phyloP scores from a whole-genome alignment of 768 basidiomycete species.

The Epithele typhae region DNA sequence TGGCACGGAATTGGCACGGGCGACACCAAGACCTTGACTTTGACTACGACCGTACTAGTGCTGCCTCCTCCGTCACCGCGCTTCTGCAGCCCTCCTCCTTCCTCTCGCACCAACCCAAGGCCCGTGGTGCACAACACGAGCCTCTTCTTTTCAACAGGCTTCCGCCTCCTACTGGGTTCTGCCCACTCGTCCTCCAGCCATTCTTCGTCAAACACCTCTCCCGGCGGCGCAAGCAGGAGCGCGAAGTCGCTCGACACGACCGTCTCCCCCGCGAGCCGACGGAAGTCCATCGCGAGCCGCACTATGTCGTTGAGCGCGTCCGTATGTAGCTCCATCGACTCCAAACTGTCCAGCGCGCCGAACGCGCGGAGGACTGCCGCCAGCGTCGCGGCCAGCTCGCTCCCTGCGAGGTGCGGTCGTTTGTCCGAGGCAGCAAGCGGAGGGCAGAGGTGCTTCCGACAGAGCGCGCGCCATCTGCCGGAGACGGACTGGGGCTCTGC shows the following conservation, averaged over 20 bases:
- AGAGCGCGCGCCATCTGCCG: conserved; percentile 12
- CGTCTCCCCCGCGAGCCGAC: conserved; percentile 3
- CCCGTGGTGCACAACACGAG: no score
- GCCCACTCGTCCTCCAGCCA: conserved; percentile 10
- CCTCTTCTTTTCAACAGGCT: no score
- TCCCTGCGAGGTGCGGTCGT: background rate
- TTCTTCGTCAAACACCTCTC: background rate
- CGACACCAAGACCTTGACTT: no score
- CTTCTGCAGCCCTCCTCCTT: no score
- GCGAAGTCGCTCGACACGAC: conserved; percentile 6
- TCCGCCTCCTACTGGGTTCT: no score
- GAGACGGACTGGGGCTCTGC: conserved; percentile 10
- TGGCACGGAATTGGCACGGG: no score
- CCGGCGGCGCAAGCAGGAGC: background rate
- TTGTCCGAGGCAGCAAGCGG: background rate
- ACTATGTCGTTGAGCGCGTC: conserved; percentile 1
- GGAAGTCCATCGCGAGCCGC: background rate
- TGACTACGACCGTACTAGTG: no score
- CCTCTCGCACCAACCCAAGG: no score
- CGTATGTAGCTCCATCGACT: background rate
- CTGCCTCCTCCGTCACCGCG: no score
- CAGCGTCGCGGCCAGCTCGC: background rate
- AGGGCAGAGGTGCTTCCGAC: background rate
- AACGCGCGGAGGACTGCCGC: conserved; percentile 2
- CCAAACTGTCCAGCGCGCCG: background rate